Conservation (phyloP, 805 yeast genomes). For the Cyberlindnera subsufficiens region DNA sequence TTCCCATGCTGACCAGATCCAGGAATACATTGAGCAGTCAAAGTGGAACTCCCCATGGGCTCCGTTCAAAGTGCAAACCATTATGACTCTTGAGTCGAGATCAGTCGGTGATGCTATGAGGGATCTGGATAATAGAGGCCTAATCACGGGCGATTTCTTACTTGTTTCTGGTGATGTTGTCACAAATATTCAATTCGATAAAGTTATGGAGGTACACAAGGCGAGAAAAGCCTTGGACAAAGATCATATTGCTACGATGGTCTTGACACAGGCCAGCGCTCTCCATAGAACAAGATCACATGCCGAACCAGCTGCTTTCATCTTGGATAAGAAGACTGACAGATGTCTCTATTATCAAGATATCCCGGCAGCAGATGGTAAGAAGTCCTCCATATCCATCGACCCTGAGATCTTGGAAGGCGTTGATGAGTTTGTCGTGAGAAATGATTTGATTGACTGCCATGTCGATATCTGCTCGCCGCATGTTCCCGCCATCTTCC, state of each 20-base stretch:
- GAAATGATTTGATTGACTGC: conserved; percentile 94
- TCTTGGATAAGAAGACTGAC: conserved; percentile 65
- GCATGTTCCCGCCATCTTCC: conserved; percentile 90
- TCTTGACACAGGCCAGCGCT: conserved; percentile 78
- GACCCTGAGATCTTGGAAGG: conserved; percentile 79
- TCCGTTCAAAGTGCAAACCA: conserved; percentile 75
- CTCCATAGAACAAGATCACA: conserved; percentile 79
- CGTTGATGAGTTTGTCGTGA: conserved; percentile 68
- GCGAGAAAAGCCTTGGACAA: conserved; percentile 68
- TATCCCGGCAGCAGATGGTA: conserved; percentile 46
- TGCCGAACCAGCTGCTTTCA: conserved; percentile 77
- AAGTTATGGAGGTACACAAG: conserved; percentile 69
- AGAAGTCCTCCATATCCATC: conserved; percentile 48
- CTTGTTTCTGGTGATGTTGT: conserved; percentile 92
- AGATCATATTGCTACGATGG: conserved; percentile 94
- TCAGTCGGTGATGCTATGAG: conserved; percentile 98
- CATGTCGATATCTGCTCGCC: conserved; percentile 94
- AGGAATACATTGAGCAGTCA: conserved; percentile 67
- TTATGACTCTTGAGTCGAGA: conserved; percentile 78
- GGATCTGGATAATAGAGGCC: conserved; percentile 85
- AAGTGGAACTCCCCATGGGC: conserved; percentile 66
- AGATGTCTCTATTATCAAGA: conserved; percentile 83
- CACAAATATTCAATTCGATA: conserved; percentile 79
- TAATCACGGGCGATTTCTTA: conserved; percentile 85
- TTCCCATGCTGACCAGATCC: conserved; percentile 84